These are phyloP conservation scores for Bassia scoparia DNA, from an alignment of 148 eudicot genomes.

Conservation along the genomic window DNA sequence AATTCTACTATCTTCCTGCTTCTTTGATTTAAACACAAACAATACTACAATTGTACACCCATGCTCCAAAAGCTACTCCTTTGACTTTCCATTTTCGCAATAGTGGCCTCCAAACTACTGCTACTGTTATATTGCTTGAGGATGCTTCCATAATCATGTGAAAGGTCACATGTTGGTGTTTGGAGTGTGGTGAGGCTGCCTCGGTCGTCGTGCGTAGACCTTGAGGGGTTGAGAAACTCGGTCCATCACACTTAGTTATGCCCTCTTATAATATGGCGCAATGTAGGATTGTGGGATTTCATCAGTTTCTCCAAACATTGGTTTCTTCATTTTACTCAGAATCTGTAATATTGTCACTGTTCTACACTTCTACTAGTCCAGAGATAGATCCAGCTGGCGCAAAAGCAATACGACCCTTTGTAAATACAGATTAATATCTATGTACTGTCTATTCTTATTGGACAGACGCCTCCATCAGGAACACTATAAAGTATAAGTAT, in stretches of 20 bases:
- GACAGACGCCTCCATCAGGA: background rate
- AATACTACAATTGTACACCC: too few relatives aligned
- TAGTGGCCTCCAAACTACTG: too few relatives aligned
- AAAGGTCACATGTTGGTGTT: too few relatives aligned
- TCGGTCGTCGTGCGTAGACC: too few relatives aligned
- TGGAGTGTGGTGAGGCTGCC: too few relatives aligned
- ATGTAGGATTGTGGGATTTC: background rate
- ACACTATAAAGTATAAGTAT: background rate
- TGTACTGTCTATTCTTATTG: background rate
- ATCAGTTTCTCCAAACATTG: background rate
- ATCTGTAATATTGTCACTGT: background rate
- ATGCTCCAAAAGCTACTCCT: too few relatives aligned
- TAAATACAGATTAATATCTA: background rate
- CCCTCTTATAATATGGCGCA: background rate
- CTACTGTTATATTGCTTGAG: too few relatives aligned
- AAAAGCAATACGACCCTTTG: background rate
- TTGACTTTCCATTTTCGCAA: too few relatives aligned
- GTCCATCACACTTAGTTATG: background rate
- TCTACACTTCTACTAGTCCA: background rate
- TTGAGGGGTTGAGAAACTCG: too few relatives aligned
- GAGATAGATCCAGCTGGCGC: slow-evolving; percentile 8
- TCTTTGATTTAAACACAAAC: too few relatives aligned
- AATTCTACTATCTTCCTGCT: too few relatives aligned
- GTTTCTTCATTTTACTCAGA: background rate
- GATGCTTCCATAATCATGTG: too few relatives aligned